Base-by-base conservation (phyloP, 345 rosid species). In the Hevea brasiliensis region DNA sequence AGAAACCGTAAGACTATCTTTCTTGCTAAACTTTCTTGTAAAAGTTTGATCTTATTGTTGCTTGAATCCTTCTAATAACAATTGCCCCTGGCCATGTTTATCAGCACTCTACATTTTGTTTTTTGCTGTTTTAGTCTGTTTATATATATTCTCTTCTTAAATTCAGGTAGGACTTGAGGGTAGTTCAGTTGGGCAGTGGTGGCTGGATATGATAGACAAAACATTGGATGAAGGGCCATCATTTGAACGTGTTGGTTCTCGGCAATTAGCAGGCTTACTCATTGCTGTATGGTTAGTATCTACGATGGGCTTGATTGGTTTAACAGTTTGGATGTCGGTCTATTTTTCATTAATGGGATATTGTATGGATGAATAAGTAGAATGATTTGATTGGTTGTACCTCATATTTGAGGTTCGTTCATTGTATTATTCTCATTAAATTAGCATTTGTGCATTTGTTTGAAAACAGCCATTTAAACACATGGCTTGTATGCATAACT, bases 121-220 rank as follows among this genome's bases (percentile, higher is more conserved):
- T 69, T 55, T 64, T 27, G 51, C 55, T 74, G 17, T 50, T 70
- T 78, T 70, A 20, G 57, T 40, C 2, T 65, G 63, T 13, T 47
- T 40, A 32, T 53, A 7, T 15, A 24, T 56, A 67, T 74, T 75
- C 78, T 27, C 77, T n/a, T 68, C 32, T 44, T n/a, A 66, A 80
- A 68, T 87, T 75, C 85, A 94, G 98, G 97, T 94, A 82, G 98
- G 98, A 84, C 92, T 95, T 71, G 99, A 95, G 86, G 98, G 98
- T 75, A 95, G 99, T 84, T 84, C 92, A 65, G 81, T 85, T 76
- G 99, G 99, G 14, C 87, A 92, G 58, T 92, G 88, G 98, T 95
- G 99, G 99, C 84, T 91, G 51, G 99, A 95, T 71, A 81, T 89
- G 67, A 95, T 95, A n/a, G 97, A 96, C 70, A 92, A 79, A 78